Percentiles rank a stretch among this genome's conserved stretches.
phyloP scores from a whole-genome alignment of 2,329 filamentous ascomycete species.

The Alternaria gansuensis region DNA sequence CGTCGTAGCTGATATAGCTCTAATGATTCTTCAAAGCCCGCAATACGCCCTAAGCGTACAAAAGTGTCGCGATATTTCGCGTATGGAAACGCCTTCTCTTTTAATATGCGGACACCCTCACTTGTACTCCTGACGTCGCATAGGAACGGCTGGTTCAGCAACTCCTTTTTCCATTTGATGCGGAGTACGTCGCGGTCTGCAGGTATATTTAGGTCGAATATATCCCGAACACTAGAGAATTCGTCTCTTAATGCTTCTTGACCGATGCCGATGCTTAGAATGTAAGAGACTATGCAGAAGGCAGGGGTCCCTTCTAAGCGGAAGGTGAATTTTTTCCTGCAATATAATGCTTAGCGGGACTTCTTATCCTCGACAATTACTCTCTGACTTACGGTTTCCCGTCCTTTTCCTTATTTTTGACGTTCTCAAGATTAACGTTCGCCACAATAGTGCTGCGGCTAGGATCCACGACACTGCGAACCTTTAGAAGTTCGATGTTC shows the following conservation, averaged over 20 bases:
- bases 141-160: conserved; percentile 29
- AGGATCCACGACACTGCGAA: conserved; percentile 25
- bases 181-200: conserved; percentile 23
- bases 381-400: conserved; percentile 30
- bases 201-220: conserved; percentile 32
- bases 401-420: conserved; percentile 34
- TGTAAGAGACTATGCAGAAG: conserved; percentile 31
- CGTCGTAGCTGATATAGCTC: conserved; percentile 29
- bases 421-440: conserved; percentile 31
- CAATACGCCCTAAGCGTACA: conserved; percentile 27
- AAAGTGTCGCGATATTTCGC: conserved; percentile 31
- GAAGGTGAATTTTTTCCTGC: conserved; percentile 34
- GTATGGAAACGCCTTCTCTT: conserved; percentile 26
- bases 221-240: conserved; percentile 27
- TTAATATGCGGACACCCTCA: conserved; percentile 19
- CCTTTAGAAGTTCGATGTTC: conserved; percentile 33
- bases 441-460: conserved; percentile 26
- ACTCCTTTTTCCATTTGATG: conserved; percentile 28
- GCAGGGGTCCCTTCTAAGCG: conserved; percentile 24
- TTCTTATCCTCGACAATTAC: too few species aligned
- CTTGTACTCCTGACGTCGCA: conserved; percentile 22
- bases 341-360: conserved; percentile 19
- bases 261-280: conserved; percentile 25
- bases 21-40: conserved; percentile 26
- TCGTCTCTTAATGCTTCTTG: conserved; percentile 22